Evolutionary conservation across 768 basidiomycete species (phyloP), one percentile per base, ranked within the genome.

Genomic region (Termitomyces sp.): DNA sequence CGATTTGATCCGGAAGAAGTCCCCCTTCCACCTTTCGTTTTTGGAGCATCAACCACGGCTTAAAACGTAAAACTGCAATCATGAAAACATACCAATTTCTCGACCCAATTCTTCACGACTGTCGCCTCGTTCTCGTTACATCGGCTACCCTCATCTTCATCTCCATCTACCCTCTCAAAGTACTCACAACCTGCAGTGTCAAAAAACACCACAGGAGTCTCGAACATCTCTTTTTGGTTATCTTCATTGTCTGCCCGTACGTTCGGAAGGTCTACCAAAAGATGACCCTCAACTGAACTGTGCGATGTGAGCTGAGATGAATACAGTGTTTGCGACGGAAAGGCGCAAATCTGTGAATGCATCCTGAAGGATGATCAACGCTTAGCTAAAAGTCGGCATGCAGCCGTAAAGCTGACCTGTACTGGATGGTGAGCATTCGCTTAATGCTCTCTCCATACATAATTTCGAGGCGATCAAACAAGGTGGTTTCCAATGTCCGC

Each of bases 101-200:
- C 82, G 0, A 92, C 85, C 88, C 93, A 95, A 56, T 79, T 81
- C 66, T 83, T 85, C 2, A 95, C 94, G 10, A 97, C 82, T 12
- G 80, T 84, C 0, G 87, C 94, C 66, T 99, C 97, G 65, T 99
- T 98, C 73, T 96, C 95, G 65, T 99, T 99, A 63, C 85, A 88
- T 60, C 87, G 81, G 61, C 92, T 95, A 0, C 94, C 94, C 65
- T 96, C 94, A 65, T 93, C 91, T n/a, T 79, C 77, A 56, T 87
- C 87, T 0, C 81, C 87, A 33, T 92, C 89, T 0, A 84, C 68
- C 16, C 92, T 76, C 68, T 98, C 97, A 65, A 87, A 97, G 66
- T 92, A 96, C 68, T 97, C 94, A 64, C 92, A 94, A 0, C 94
- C 94, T 4, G 91, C 84, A 0, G 94, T 99, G 68, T 99, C 97